A percentile compares a stretch with the other conserved stretches of the same genome.
phyloP scores from a whole-genome alignment of 2,329 filamentous ascomycete genomes.

The Pseudocercospora vitis region DNA sequence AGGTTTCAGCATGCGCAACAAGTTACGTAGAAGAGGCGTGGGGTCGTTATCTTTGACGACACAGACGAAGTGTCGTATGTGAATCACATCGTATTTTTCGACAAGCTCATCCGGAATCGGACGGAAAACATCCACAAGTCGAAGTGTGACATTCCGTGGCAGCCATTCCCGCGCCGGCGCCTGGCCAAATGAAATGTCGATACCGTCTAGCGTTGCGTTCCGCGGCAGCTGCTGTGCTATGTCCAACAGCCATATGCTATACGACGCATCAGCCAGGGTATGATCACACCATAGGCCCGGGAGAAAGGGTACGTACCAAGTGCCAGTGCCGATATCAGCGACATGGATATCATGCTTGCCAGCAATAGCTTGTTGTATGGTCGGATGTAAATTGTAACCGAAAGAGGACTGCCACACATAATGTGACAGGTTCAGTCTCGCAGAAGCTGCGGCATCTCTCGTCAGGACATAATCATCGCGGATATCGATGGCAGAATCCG shows the following conservation, averaged over 20 bases:
- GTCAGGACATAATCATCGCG: conserved; percentile 27
- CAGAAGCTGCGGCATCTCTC: conserved; percentile 26
- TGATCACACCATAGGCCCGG: neutral
- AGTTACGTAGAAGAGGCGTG: conserved; percentile 22
- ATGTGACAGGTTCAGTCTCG: conserved; percentile 26
- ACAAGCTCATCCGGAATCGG: conserved; percentile 20
- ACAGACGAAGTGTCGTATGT: conserved; percentile 31
- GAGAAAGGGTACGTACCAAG: conserved; percentile 15
- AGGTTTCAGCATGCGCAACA: conserved; percentile 26
- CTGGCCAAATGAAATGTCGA: conserved; percentile 30
- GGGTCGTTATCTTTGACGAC: conserved; percentile 29
- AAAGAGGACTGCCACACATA: conserved; percentile 29
- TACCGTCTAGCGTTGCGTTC: conserved; percentile 26
- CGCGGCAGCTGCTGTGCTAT: conserved; percentile 24
- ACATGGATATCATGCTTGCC: conserved; percentile 21
- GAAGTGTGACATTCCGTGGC: conserved; percentile 22
- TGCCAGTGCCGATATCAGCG: conserved; percentile 26
- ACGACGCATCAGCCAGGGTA: neutral
- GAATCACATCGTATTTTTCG: conserved; percentile 30
- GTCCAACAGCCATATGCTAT: conserved; percentile 26
- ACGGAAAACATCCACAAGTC: conserved; percentile 24
- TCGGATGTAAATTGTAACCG: conserved; percentile 25
- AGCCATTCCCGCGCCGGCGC: conserved; percentile 23
- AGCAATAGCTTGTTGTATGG: conserved; percentile 20
- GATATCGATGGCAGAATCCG: conserved; percentile 26